phyloP scores from a whole-genome alignment of 2,329 filamentous ascomycete genomes.

The Hypoxylon sp. region DNA sequence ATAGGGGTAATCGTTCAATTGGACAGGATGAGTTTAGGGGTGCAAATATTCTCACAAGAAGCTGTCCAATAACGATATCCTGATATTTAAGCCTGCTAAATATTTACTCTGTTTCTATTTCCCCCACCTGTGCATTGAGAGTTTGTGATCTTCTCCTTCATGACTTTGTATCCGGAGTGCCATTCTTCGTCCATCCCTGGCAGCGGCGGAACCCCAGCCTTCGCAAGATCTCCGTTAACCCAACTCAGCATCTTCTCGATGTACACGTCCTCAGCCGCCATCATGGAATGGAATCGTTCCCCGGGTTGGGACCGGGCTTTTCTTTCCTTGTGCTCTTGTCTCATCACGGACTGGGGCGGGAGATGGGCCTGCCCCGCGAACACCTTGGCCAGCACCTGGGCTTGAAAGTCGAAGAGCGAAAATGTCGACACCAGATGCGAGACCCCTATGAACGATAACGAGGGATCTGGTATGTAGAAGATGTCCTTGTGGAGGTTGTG shows the following conservation, averaged over 20 bases:
- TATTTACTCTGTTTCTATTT: not conserved
- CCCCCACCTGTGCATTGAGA: not conserved
- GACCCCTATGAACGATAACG: constrained; percentile 69
- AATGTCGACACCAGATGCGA: constrained; percentile 73
- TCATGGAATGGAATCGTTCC: constrained; percentile 50
- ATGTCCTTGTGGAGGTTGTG: constrained; percentile 77
- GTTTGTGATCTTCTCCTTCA: constrained; percentile 24
- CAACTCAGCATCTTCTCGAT: constrained; percentile 45
- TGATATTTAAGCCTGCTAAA: too few relatives aligned
- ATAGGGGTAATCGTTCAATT: too few relatives aligned
- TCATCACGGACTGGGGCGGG: constrained; percentile 53
- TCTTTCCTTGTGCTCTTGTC: constrained; percentile 44
- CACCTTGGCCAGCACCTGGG: constrained; percentile 65
- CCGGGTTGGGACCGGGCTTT: constrained; percentile 44
- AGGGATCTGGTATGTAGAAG: constrained; percentile 73
- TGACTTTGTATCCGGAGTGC: constrained; percentile 35
- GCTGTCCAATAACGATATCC: too few relatives aligned
- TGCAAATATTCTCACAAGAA: too few relatives aligned
- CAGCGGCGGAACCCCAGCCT: constrained; percentile 40
- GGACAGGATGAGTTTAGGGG: too few relatives aligned
- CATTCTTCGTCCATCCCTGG: constrained; percentile 46
- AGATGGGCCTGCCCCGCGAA: constrained; percentile 59
- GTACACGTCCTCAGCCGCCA: constrained; percentile 45
- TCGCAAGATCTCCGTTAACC: constrained; percentile 38
- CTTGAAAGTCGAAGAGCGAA: constrained; percentile 74